Conservation (phyloP, 805 yeast genomes). For the Lipomyces chichibuensis region DNA sequence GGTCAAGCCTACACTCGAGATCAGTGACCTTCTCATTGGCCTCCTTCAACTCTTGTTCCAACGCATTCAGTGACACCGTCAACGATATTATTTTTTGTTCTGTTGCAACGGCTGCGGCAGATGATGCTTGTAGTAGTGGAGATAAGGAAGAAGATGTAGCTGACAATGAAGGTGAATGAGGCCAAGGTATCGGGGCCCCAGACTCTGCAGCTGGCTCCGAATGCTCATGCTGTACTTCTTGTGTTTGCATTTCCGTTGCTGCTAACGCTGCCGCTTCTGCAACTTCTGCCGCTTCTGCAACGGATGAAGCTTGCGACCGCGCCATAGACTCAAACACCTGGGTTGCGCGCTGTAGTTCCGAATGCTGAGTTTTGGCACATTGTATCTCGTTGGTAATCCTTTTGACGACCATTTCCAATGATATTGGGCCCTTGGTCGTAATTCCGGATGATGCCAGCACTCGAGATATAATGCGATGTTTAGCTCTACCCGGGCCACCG, state of each 20-base stretch:
- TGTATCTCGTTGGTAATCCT: conserved; percentile 29
- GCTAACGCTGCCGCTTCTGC: not conserved
- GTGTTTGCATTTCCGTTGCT: not conserved
- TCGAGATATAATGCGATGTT: conserved; percentile 32
- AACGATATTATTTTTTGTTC: conserved; percentile 20
- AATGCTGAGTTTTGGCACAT: conserved; percentile 23
- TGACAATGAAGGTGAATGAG: conserved; percentile 4
- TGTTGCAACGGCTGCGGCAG: not conserved
- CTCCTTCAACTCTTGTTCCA: conserved; percentile 17
- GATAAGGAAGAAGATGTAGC: conserved; percentile 5
- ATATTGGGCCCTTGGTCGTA: conserved; percentile 29
- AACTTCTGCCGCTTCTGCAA: conserved; percentile 2
- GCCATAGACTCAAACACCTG: conserved; percentile 25
- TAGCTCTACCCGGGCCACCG: conserved; percentile 17
- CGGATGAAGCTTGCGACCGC: conserved; percentile 8
- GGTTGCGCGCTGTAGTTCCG: conserved; percentile 29
- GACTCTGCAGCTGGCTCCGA: not conserved
- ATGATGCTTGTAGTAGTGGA: not conserved
- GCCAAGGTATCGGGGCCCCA: not conserved
- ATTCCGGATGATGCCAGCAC: conserved; percentile 18
- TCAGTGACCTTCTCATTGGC: conserved; percentile 5
- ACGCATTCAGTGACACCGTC: conserved; percentile 12
- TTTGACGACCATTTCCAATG: conserved; percentile 31
- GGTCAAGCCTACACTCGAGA: conserved; percentile 21
- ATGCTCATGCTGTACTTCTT: not conserved